Conservation (phyloP, 345 rosid genomes). For the Populus ilicifolia region DNA sequence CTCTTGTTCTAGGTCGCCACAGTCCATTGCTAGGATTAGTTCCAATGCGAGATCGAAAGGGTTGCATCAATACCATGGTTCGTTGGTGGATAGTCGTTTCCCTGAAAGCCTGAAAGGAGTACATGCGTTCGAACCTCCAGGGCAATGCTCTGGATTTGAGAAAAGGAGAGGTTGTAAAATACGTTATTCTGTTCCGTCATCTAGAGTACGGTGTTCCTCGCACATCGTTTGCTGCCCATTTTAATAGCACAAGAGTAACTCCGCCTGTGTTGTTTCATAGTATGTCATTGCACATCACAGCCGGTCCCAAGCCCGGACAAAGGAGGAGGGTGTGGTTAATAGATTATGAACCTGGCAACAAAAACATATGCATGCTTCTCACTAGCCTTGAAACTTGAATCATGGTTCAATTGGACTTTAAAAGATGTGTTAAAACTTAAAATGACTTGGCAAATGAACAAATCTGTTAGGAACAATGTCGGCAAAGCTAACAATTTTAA, state of each 20-base stretch:
- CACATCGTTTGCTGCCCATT: neutral
- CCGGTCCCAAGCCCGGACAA: conserved; percentile 74
- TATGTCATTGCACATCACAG: conserved; percentile 43
- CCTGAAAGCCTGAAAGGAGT: neutral
- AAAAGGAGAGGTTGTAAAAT: neutral
- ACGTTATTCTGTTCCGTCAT: neutral
- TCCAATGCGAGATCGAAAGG: no score
- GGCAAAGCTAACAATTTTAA: neutral
- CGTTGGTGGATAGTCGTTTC: neutral
- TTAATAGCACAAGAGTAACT: conserved; percentile 27
- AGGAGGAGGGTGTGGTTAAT: conserved; percentile 59
- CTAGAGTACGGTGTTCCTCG: neutral
- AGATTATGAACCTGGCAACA: neutral
- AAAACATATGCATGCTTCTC: neutral
- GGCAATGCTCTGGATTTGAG: neutral
- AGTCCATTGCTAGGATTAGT: no score
- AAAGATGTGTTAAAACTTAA: neutral
- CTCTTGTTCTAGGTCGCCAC: no score
- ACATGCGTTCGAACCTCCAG: neutral
- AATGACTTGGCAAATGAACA: neutral
- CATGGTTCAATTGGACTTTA: neutral
- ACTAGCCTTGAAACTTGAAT: neutral
- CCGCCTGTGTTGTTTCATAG: conserved; percentile 44
- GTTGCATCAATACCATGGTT: no score
- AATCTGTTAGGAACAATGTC: neutral